Evolutionary conservation across 2,329 filamentous ascomycete species (phyloP).

Genomic region (Monilinia fructicola): DNA sequence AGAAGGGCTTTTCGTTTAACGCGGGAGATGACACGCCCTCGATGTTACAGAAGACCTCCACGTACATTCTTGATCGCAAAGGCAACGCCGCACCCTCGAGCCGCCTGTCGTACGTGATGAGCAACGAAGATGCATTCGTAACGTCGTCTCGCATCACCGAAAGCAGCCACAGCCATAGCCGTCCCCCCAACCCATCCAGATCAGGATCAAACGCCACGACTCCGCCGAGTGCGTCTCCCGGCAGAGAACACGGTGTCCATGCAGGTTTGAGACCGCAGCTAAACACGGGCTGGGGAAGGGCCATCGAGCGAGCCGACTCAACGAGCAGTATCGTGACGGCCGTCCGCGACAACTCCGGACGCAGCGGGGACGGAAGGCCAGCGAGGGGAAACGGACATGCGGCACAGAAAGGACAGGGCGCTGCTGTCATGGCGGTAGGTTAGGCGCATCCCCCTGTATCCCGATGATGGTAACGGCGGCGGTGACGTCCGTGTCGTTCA

Average conservation of each 20-base stretch:
- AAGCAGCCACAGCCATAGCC: too few species aligned
- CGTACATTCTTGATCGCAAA: neutral
- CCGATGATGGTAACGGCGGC: neutral
- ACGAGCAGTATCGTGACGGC: slow-evolving; percentile 35
- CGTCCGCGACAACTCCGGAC: slow-evolving; percentile 32
- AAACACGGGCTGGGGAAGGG: neutral
- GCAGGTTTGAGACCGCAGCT: slow-evolving; percentile 4
- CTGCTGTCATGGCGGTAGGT: slow-evolving; percentile 24
- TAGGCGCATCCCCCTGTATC: neutral
- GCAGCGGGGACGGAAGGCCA: neutral
- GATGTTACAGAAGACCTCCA: neutral
- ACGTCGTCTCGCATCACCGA: neutral
- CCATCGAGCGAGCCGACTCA: slow-evolving; percentile 30
- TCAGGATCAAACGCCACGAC: neutral
- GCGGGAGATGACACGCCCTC: slow-evolving; percentile 33
- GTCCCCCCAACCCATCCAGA: neutral
- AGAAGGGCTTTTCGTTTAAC: slow-evolving; percentile 34
- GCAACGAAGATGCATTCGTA: slow-evolving; percentile 16
- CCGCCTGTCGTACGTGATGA: slow-evolving; percentile 16
- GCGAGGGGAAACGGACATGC: slow-evolving; percentile 23
- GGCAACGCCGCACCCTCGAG: neutral
- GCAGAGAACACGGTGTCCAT: neutral
- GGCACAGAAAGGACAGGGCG: slow-evolving; percentile 2
- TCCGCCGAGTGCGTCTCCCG: neutral
- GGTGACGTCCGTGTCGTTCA: too few species aligned